Conservation (phyloP, 805 yeast genomes). For the Candida namnaoensis region DNA sequence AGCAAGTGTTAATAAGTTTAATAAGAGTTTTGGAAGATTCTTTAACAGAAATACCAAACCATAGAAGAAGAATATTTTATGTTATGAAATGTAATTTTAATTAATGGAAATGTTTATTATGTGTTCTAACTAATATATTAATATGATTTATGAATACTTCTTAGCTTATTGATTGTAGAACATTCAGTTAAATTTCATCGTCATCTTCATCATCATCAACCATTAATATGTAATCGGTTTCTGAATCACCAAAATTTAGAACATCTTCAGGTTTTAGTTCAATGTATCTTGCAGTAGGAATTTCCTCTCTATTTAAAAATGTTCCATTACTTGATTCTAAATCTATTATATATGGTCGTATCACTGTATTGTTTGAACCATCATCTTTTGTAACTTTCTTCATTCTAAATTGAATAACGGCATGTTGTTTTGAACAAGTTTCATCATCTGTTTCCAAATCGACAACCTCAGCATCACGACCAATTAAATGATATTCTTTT, state of each 20-base stretch:
- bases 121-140: too few species aligned
- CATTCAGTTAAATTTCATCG: too few species aligned
- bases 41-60: conserved; percentile 29
- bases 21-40: conserved; percentile 60
- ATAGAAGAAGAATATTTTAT: not conserved
- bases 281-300: conserved; percentile 32
- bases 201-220: not conserved
- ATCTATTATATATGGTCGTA: conserved; percentile 33
- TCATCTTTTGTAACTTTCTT: conserved; percentile 1
- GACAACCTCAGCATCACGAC: conserved; percentile 25
- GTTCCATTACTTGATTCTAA: conserved; percentile 42
- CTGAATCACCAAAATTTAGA: conserved; percentile 27
- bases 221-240: conserved; percentile 21
- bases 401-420: conserved; percentile 36
- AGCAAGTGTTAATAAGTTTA: conserved; percentile 51
- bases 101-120: too few species aligned
- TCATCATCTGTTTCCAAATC: conserved; percentile 27
- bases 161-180: too few species aligned
- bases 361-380: not conserved
- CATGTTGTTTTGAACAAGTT: conserved; percentile 37
- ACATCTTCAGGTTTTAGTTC: conserved; percentile 33
- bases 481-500: conserved; percentile 24
- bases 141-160: too few species aligned
- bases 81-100: too few species aligned
- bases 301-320: conserved; percentile 25